Evolutionary conservation across 805 yeast species (phyloP).

Genomic region (Ogataea populi-albae): DNA sequence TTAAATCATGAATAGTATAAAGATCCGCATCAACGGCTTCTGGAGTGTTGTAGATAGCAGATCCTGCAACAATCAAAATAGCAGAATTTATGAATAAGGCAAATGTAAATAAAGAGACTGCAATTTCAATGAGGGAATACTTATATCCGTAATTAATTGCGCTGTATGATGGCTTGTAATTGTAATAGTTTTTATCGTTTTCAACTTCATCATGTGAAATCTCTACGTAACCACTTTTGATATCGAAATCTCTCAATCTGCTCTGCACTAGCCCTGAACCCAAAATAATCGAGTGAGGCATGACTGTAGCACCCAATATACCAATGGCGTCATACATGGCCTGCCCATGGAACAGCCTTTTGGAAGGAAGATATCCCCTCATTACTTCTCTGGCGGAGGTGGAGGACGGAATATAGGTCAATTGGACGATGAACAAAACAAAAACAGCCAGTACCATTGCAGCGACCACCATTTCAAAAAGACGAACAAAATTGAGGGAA

Average conservation of each 20-base stretch:
- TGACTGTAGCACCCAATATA: conserved; percentile 49
- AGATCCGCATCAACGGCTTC: conserved; percentile 70
- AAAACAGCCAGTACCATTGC: conserved; percentile 41
- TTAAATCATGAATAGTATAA: conserved; percentile 63
- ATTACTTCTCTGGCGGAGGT: conserved; percentile 32
- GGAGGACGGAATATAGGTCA: conserved; percentile 34
- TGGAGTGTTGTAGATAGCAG: conserved; percentile 63
- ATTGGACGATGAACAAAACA: conserved; percentile 44
- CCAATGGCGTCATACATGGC: conserved; percentile 48
- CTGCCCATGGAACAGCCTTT: conserved; percentile 38
- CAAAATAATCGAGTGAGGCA: conserved; percentile 49
- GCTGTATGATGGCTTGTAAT: conserved; percentile 61
- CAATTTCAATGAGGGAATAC: conserved; percentile 65
- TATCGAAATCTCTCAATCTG: conserved; percentile 44
- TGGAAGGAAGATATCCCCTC: conserved; percentile 44
- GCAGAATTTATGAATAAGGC: conserved; percentile 84
- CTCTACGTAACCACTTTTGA: conserved; percentile 33
- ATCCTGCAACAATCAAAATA: conserved; percentile 72
- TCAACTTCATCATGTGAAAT: conserved; percentile 22
- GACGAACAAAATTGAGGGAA: conserved; percentile 39
- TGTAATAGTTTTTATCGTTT: conserved; percentile 39
- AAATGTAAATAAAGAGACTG: conserved; percentile 64
- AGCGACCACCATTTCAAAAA: conserved; percentile 44
- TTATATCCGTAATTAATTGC: conserved; percentile 68
- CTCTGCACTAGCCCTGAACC: conserved; percentile 51